Base-by-base conservation (phyloP, 192 early-diverging fungal genomes). In the Mortierella claussenii region DNA sequence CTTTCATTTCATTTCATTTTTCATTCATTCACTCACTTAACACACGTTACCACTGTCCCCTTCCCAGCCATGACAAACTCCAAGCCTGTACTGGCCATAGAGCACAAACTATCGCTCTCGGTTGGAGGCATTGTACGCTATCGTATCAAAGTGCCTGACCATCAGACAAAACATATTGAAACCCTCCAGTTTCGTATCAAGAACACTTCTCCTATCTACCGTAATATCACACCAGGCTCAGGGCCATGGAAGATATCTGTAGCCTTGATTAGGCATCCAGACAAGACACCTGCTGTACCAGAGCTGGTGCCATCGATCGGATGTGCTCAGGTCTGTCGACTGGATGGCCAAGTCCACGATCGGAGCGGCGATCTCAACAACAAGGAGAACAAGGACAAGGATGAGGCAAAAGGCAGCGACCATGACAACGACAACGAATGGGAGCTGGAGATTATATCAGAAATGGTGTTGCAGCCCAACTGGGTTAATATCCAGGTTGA, bases 401-500 rank as follows among this genome's bases (percentile, higher is more conserved):
- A 54, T 13, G 37, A 40, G 13, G 13, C 37, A 10, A 7, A 40
- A 10, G 37, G 13, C 7, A 40, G 13, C 1, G 55, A 55, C 27
- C 37, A 40, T 40, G 37, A 40, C 7, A 40, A 40, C 1, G 55
- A 55, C 27, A 67, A 76, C 32, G 73, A 67, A 20, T 76, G 73
- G 73, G 73, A 76, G 24, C 65, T 76, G 4, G 73, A 76, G 37
- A 59, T 76, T 59, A 7, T 76, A 33, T 76, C 73, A 0, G 73
- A 76, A 26, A 76, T 76, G 73, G 58, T 76, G 0, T 32, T 76
- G 12, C 64, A 67, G 31, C 34, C 27, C 36, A 76, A 76, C 46
- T 67, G 73, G 63, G 44, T 76, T n/a, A 50, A 76, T 56, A 30
- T 76, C 64, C 55, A 50, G 26, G 53, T 76, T 9, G 73, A 76